Evolutionary conservation across 352 stramenopile species (phyloP), one percentile per base, ranked within the genome.

Genomic region (Phytophthora fragariaefolia): DNA sequence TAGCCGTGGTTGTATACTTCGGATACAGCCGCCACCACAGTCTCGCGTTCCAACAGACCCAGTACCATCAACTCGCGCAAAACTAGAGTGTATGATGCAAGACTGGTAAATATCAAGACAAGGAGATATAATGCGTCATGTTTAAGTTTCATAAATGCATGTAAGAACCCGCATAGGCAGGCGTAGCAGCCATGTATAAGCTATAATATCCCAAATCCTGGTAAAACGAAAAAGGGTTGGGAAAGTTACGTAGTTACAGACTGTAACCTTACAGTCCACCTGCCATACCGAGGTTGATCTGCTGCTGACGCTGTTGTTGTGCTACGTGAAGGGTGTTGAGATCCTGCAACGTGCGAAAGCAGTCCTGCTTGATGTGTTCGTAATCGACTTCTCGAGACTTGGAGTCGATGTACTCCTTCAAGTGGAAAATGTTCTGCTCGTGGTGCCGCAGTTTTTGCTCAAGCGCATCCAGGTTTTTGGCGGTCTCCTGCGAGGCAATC

Each of bases 341-440:
- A 12, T 93, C 83, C 46, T 89, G 76, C 8, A 94, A 62, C 22
- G 82, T 77, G 53, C 86, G 84, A 53, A 94, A 74, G 58, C 83
- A 96, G 66, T 95, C 76, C 28, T 91, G 83, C 68, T 93, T 94
- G 36, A 96, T 69, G 53, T 82, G 80, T 24, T 97, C 85, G 66
- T 96, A 97, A 73, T 97, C 86, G 49, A 96, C 91, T 61, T 97
- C 90, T 53, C 90, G 78, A 52, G 83, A 82, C 69, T 97, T 97
- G 23, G 86, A 83, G 64, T 96, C 92, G 23, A 96, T 87, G 58
- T 84, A 97, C 50, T 98, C 93, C 64, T 85, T 86, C 23, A 98
- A 58, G 64, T 93, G 88, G 73, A 97, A 97, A 48, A 98, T 97
- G 46, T 93, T 97, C 69, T 97, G 91, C 69, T 97, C 90, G 66